A percentile compares a stretch with the other conserved stretches of the same genome.
Evolutionary conservation across 768 basidiomycete genomes (phyloP).

Genomic region (Leccinum disarticulatum): DNA sequence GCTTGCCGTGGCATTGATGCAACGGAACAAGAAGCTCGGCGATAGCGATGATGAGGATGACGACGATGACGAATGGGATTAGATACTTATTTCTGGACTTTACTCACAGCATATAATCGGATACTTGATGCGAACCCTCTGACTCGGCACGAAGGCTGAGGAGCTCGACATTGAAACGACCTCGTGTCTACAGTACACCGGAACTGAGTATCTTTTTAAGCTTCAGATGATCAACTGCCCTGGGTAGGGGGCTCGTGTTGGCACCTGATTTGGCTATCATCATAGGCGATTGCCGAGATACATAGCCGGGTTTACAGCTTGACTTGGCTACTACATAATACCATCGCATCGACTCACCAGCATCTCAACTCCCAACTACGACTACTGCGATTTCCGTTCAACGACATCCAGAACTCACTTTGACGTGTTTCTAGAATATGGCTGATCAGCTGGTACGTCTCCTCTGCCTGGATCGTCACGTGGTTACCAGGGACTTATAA

Average conservation of each 20-base stretch:
- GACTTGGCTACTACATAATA: not conserved
- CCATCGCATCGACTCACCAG: constrained; percentile 7
- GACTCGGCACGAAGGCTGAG: not conserved
- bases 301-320: constrained; percentile 5
- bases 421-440: constrained; percentile 38
- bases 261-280: constrained; percentile 22
- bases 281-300: constrained; percentile 34
- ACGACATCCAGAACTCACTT: not conserved
- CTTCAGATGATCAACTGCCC: constrained; percentile 1
- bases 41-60: constrained; percentile 83
- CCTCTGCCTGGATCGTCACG: constrained; percentile 5
- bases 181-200: not conserved
- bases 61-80: constrained; percentile 67
- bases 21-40: constrained; percentile 84
- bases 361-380: constrained; percentile 7
- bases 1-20: constrained; percentile 77
- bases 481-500: constrained; percentile 15
- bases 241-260: constrained; percentile 16
- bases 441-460: constrained; percentile 56
- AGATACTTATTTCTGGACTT: constrained; percentile 11
- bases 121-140: not conserved
- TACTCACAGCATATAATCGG: constrained; percentile 13
- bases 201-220: not conserved
- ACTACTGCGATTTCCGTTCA: not conserved
- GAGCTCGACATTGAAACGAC: not conserved